Conservation (phyloP, 306 rosid genomes). For the Luffa acutangula region DNA sequence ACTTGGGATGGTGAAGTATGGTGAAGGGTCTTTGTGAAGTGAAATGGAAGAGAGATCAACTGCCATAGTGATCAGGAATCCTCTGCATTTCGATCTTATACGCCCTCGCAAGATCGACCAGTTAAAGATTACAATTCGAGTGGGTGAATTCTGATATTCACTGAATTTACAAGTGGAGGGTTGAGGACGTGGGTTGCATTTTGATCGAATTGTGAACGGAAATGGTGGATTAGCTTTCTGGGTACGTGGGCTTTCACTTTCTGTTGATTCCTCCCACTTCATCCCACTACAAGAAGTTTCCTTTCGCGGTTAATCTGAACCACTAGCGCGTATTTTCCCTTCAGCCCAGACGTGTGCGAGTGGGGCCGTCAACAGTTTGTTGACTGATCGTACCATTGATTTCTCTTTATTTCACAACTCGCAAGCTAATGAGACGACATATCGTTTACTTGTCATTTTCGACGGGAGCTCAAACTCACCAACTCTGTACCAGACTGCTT, state of each 20-base stretch:
- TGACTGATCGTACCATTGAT: neutral
- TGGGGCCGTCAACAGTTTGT: neutral
- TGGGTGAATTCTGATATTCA: neutral
- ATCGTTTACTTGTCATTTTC: neutral
- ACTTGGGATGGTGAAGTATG: slow-evolving; percentile 4
- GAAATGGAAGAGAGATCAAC: neutral
- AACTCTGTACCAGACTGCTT: neutral
- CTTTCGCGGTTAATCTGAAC: slow-evolving; percentile 5
- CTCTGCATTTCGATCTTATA: neutral
- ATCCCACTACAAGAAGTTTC: neutral
- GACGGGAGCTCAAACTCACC: neutral
- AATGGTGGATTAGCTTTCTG: neutral
- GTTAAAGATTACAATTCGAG: neutral
- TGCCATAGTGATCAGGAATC: slow-evolving; percentile 3
- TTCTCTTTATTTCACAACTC: neutral
- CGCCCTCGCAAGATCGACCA: neutral
- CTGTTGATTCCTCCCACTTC: neutral
- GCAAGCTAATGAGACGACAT: neutral
- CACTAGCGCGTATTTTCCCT: neutral
- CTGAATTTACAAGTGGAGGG: neutral
- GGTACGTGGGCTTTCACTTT: slow-evolving; percentile 1
- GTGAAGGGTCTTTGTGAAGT: slow-evolving; percentile 22
- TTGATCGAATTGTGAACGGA: neutral
- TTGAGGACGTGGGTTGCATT: neutral
- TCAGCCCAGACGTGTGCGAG: neutral